Percentiles rank a stretch among this genome's conserved stretches.
Evolutionary conservation across 139 green algal genomes (phyloP).

Genomic region (Haematococcus lacustris): DNA sequence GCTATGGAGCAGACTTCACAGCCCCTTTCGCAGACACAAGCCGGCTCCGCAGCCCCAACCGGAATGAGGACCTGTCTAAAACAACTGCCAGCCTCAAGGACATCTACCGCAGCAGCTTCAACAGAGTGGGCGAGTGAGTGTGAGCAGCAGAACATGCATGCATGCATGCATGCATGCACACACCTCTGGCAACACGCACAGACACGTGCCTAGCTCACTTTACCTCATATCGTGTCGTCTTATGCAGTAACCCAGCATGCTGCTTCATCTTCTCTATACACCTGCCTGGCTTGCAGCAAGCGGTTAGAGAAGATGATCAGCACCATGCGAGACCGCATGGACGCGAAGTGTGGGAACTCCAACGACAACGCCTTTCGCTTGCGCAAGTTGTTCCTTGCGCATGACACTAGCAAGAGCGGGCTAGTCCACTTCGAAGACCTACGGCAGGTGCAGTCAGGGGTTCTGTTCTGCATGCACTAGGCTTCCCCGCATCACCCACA

Average conservation of each 20-base stretch:
- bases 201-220: no score
- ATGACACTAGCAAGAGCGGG: conserved; percentile 52
- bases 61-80: conserved; percentile 59
- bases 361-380: conserved; percentile 78
- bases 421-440: conserved; percentile 72
- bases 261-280: background rate
- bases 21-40: conserved; percentile 4
- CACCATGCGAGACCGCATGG: conserved; percentile 69
- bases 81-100: conserved; percentile 45
- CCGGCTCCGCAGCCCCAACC: conserved; percentile 59
- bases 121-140: conserved; percentile 66
- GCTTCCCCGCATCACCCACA: no score
- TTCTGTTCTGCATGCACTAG: background rate
- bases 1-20: conserved; percentile 56
- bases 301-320: conserved; percentile 63
- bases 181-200: no score
- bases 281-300: conserved; percentile 36
- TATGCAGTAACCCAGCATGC: background rate
- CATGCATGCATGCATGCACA: background rate
- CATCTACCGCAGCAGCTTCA: conserved; percentile 56
- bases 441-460: no score
- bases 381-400: conserved; percentile 73
- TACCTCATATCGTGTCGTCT: no score
- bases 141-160: background rate
- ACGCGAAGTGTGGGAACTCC: conserved; percentile 64